Evolutionary conservation across 306 rosid species (phyloP), one percentile per base, ranked within the genome.

Genomic region (Mucuna pruriens): DNA sequence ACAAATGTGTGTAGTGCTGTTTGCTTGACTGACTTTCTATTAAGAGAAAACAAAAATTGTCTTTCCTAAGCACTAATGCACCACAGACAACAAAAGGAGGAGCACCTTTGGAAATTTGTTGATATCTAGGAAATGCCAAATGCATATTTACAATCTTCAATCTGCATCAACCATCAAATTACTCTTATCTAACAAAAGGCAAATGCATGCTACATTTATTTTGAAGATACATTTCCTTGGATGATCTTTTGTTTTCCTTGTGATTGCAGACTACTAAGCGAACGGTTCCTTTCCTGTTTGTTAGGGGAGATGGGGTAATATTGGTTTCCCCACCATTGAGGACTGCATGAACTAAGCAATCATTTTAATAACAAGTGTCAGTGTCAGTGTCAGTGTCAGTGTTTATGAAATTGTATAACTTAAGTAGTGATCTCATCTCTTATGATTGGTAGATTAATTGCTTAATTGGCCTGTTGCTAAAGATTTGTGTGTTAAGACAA

Each of bases 221-320:
- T 33, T 42, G 23, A 19, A 12, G 33, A 42, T 74, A 7, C 20
- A 42, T 78, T 13, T 66, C 71, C 42, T 15, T 51, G 42, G 33
- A 31, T 76, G 65, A 83, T 45, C 36, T 23, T 69, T 67, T 33
- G 66, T 80, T 71, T 61, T 63, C 73, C 73, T 46, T 69, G 42
- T 70, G 26, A 51, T 88, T 83, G 63, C 97, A 96, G 99, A 90
- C 99, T 64, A 93, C 98, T 23, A 90, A 55, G 91, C 87, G 99
- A 25, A 93, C 90, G 0, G 94, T 96, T 73, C 99, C 99, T 4
- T 96, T 92, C 87, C 97, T 96, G 65, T 96, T 96, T 83, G 98
- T 96, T 11, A 92, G 99, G 89, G 99, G 99, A 69, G 98, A 96
- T 71, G 99, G 99, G 38, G 99, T 96, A 74, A 96, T 96, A 80